These are phyloP conservation scores for Rhodotorula sp. DNA, from an alignment of 1,284 basidiomycete genomes.

Conservation along the genomic window DNA sequence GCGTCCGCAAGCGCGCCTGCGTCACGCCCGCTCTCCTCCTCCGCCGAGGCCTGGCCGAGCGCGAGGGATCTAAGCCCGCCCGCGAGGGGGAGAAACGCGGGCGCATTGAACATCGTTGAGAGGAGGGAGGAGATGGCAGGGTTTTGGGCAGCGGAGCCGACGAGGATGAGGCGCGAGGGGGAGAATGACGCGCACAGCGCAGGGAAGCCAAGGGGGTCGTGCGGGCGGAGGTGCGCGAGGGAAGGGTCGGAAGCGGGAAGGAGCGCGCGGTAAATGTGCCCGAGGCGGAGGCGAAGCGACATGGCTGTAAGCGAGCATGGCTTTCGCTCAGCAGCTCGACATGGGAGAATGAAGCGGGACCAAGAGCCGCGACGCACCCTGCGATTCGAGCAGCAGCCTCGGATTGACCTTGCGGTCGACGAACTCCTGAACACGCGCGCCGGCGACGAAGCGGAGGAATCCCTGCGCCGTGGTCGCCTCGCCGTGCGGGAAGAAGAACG, in stretches of 20 bases:
- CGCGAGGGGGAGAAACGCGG: constrained; percentile 10
- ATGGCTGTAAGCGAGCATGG: constrained; percentile 11
- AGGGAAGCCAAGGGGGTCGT: constrained; percentile 17
- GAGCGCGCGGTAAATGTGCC: constrained; percentile 17
- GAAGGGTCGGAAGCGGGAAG: neutral
- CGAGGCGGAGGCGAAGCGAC: constrained; percentile 25
- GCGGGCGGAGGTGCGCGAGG: neutral
- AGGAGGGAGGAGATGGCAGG: constrained; percentile 23
- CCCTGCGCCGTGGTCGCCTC: constrained; percentile 72
- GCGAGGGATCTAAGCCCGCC: constrained; percentile 1
- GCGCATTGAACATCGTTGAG: constrained; percentile 26
- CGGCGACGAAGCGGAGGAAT: constrained; percentile 80
- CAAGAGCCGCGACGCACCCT: constrained; percentile 8
- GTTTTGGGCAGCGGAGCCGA: constrained; percentile 19
- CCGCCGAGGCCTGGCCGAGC: neutral
- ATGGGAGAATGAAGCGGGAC: no score
- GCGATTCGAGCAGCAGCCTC: constrained; percentile 51
- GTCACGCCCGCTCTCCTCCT: neutral
- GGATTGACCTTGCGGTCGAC: constrained; percentile 80
- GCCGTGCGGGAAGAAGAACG: constrained; percentile 78
- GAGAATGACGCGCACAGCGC: neutral
- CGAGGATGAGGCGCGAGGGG: constrained; percentile 27
- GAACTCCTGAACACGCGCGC: constrained; percentile 78
- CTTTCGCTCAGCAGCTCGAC: no score
- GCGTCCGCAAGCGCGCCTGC: neutral